phyloP scores from a whole-genome alignment of 495 filamentous ascomycete genomes.

The Geopyxis carbonaria region DNA sequence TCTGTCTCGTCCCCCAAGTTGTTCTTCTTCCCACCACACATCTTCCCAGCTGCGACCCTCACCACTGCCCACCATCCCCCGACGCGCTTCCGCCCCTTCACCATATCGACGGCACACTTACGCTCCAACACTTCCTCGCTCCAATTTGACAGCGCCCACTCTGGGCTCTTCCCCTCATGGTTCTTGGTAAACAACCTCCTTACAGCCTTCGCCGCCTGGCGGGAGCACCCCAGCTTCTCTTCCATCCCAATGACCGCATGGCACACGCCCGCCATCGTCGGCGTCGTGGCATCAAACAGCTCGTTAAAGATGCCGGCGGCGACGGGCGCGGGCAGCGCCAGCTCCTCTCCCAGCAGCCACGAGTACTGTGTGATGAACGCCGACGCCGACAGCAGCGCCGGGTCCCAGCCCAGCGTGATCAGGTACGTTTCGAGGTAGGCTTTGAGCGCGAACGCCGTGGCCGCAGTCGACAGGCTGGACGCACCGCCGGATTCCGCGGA shows the following conservation, averaged over 20 bases:
- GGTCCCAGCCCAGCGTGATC: conserved; percentile 1
- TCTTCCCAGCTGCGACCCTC: too few relatives aligned
- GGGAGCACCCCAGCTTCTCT: neutral
- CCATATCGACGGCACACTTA: too few relatives aligned
- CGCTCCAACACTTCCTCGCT: too few relatives aligned
- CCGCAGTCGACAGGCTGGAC: neutral
- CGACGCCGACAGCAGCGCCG: neutral
- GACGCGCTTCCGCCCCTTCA: too few relatives aligned
- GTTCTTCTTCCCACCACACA: too few relatives aligned
- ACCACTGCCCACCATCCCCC: too few relatives aligned
- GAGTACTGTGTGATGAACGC: conserved; percentile 1
- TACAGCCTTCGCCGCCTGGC: too few relatives aligned
- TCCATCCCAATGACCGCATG: neutral
- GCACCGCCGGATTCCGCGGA: neutral
- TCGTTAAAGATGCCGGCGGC: conserved; percentile 1
- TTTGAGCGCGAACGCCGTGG: conserved; percentile 3
- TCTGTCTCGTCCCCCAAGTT: too few relatives aligned
- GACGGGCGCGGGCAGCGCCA: neutral
- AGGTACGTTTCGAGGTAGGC: conserved; percentile 4
- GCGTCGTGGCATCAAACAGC: conserved; percentile 1
- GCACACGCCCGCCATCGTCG: neutral
- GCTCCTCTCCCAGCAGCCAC: neutral
- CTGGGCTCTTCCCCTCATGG: too few relatives aligned
- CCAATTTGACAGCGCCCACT: too few relatives aligned
- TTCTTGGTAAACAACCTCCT: too few relatives aligned